These are phyloP conservation scores for Inosperma sp. DNA, from an alignment of 768 basidiomycete genomes.

Conservation along the genomic window DNA sequence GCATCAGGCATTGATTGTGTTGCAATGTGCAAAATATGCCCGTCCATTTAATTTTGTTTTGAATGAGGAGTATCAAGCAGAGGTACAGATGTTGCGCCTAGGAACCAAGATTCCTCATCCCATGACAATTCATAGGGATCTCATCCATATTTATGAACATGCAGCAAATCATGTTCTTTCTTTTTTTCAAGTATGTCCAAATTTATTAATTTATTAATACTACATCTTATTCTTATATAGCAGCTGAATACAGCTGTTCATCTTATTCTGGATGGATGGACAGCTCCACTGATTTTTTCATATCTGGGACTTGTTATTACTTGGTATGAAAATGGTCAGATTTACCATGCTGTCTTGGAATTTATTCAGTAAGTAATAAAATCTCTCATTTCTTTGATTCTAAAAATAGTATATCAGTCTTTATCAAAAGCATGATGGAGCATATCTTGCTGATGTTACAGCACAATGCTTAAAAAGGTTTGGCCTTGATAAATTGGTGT, in stretches of 20 bases:
- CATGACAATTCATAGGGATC: conserved; percentile 22
- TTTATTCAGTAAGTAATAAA: conserved; percentile 27
- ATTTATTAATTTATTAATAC: background rate
- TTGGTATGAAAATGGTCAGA: conserved; percentile 78
- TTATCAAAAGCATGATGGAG: conserved; percentile 24
- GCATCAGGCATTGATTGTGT: conserved; percentile 24
- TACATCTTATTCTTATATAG: conserved; percentile 4
- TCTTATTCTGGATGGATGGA: too few relatives aligned
- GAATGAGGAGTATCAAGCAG: conserved; percentile 25
- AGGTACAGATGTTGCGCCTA: conserved; percentile 31
- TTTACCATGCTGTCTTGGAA: conserved; percentile 29
- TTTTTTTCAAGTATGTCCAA: conserved; percentile 19
- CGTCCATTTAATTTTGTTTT: conserved; percentile 26
- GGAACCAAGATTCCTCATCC: conserved; percentile 21
- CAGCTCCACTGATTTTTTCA: conserved; percentile 25
- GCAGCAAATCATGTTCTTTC: conserved; percentile 15
- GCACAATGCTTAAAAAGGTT: conserved; percentile 25
- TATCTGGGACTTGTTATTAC: conserved; percentile 56
- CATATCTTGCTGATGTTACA: conserved; percentile 26
- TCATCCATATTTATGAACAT: conserved; percentile 18
- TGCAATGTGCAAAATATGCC: conserved; percentile 21
- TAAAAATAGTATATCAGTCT: conserved; percentile 20
- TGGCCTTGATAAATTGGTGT: conserved; percentile 25
- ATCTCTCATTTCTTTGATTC: conserved; percentile 3
- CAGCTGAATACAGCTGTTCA: conserved; percentile 22